Evolutionary conservation across 371 early-diverging fungal species (phyloP), one percentile per base, ranked within the genome.

Genomic region (Rhizopus arrhizus): DNA sequence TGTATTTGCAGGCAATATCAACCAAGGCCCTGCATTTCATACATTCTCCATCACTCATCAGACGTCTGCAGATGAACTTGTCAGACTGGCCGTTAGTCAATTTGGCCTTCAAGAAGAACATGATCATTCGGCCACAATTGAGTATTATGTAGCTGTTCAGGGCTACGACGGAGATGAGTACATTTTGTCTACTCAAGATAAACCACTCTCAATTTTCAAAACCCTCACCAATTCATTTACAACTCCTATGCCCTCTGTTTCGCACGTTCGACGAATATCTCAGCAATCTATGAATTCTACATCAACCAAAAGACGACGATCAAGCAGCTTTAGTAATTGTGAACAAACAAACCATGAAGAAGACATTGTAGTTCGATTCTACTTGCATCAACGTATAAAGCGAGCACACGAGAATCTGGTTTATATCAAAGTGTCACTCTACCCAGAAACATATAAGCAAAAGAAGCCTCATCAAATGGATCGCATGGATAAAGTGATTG

Each of bases 121-220:
- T 22, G 40, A 38, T 38, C 40, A 38, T 5, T 43, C 15, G 35
- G 57, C 68, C 5, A 67, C 70, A 1, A 69, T 73, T 41, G 78
- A 78, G 54, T 79, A 83, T 58, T 85, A 74, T 56, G 58, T 83
- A 8, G 80, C 86, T 38, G 84, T 85, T 10, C 78, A 80, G 45
- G 83, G 83, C 2, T 65, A 77, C n/a, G 86, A 85, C 73, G 84
- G 86, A 60, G 85, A 85, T 47, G 84, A 85, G 34, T 83, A 82
- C 16, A 71, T 83, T 2, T 58, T 85, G 28, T 73, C 77, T 13
- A 66, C 78, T 5, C 80, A 82, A 49, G 86, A 85, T 58, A 84
- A 85, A 54, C 86, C 84, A 0, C 72, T 80, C 33, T 73, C 83
- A 0, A 85, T 85, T 6, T 83, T 83, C 58, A 80, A 77, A 41